Conservation (phyloP, 495 filamentous ascomycete genomes). For the Aspergillus baeticus region DNA sequence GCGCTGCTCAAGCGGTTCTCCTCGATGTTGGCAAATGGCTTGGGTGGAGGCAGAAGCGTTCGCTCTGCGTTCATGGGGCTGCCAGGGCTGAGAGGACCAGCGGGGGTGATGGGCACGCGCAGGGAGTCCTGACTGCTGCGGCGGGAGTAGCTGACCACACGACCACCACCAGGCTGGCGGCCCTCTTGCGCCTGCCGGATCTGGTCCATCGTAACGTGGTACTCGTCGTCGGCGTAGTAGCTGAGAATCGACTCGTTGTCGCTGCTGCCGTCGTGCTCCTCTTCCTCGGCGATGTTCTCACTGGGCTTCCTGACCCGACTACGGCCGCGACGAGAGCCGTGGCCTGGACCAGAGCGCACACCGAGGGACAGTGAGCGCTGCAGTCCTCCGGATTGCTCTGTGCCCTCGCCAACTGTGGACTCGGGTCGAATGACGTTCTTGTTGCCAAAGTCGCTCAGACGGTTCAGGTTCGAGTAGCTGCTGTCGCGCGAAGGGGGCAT, state of each 20-base stretch:
- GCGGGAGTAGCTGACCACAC: constrained; percentile 5
- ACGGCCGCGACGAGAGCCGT: constrained; percentile 27
- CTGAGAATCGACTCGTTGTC: constrained; percentile 38
- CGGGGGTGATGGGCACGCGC: constrained; percentile 18
- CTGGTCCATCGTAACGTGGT: constrained; percentile 33
- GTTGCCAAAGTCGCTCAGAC: constrained; percentile 45
- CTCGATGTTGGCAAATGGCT: constrained; percentile 30
- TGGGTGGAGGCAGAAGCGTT: constrained; percentile 12
- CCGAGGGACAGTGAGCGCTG: constrained; percentile 37
- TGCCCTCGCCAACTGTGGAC: constrained; percentile 26
- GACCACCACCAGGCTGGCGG: neutral
- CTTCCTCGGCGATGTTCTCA: constrained; percentile 22
- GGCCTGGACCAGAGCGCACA: constrained; percentile 35
- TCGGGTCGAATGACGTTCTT: constrained; percentile 45
- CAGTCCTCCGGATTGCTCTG: constrained; percentile 32
- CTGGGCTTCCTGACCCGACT: constrained; percentile 16
- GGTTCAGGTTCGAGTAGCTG: constrained; percentile 53
- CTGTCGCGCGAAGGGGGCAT: constrained; percentile 35
- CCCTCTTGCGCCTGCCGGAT: constrained; percentile 16
- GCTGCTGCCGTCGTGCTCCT: constrained; percentile 34
- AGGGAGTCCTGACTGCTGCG: constrained; percentile 28
- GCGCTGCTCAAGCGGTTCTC: constrained; percentile 35
- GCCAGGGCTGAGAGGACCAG: constrained; percentile 28
- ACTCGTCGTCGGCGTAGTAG: constrained; percentile 42
- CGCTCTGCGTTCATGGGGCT: constrained; percentile 37